Conservation (phyloP, 1,284 basidiomycete species). For the Sporisorium iseilematis-ciliati region DNA sequence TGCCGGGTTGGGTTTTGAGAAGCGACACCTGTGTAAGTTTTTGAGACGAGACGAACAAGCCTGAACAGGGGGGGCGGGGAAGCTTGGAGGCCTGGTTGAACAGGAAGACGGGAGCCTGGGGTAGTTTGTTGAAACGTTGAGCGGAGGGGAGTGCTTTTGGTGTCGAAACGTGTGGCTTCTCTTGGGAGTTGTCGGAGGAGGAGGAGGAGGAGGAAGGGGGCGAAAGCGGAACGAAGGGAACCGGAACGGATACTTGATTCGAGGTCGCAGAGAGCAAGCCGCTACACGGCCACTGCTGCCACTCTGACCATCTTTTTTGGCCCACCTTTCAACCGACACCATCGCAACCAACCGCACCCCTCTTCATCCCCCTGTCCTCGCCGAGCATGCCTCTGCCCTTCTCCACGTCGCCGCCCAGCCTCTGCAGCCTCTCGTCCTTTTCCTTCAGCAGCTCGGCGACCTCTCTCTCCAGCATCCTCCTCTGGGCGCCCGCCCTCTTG, state of each 20-base stretch:
- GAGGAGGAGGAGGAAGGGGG: no score
- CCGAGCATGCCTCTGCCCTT: conserved; percentile 52
- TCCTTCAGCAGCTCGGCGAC: conserved; percentile 49
- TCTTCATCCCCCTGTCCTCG: conserved; percentile 40
- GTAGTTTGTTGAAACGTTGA: conserved; percentile 16
- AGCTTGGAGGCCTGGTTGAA: conserved; percentile 15
- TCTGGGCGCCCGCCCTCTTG: conserved; percentile 49
- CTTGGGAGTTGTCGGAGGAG: no score
- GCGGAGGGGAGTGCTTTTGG: background rate
- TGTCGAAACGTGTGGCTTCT: conserved; percentile 11
- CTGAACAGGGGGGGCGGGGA: background rate
- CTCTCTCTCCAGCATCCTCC: conserved; percentile 54
- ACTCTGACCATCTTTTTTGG: no score
- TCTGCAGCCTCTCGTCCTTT: conserved; percentile 49
- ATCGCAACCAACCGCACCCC: conserved; percentile 60
- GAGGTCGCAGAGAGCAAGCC: no score
- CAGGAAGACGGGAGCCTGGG: conserved; percentile 9
- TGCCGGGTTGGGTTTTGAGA: background rate
- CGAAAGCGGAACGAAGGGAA: background rate
- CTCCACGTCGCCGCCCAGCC: conserved; percentile 42
- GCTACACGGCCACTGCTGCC: no score
- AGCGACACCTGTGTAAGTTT: conserved; percentile 2
- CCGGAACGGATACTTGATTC: background rate
- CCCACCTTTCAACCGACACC: conserved; percentile 63
- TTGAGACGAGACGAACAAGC: background rate